phyloP scores from a whole-genome alignment of 352 stramenopile genomes.

The Phytopythium cucurbitacearum region DNA sequence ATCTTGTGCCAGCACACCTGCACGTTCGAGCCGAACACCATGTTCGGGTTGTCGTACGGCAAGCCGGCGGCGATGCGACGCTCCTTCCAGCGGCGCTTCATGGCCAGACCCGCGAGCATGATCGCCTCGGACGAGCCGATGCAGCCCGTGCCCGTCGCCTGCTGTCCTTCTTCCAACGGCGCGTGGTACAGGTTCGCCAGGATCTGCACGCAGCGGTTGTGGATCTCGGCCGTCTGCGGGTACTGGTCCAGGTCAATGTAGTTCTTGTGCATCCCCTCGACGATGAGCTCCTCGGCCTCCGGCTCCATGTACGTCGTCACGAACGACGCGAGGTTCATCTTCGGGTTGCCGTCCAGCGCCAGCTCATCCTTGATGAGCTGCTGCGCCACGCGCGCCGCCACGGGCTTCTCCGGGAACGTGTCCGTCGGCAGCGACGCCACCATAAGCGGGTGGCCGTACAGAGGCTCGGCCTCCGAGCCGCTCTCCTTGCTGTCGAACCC shows the following conservation, averaged over 20 bases:
- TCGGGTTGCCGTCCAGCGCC: conserved; percentile 85
- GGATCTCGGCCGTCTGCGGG: conserved; percentile 89
- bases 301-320: conserved; percentile 92
- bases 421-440: conserved; percentile 55
- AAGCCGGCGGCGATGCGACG: conserved; percentile 75
- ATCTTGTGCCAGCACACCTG: conserved; percentile 94
- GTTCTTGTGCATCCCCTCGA: conserved; percentile 88
- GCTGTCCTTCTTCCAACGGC: conserved; percentile 43
- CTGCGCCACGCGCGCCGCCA: conserved; percentile 78
- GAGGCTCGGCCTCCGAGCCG: conserved; percentile 41
- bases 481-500: conserved; percentile 16
- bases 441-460: conserved; percentile 85
- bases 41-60: conserved; percentile 86
- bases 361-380: conserved; percentile 90
- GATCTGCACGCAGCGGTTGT: conserved; percentile 92
- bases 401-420: conserved; percentile 52
- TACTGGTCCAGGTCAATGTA: conserved; percentile 93
- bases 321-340: conserved; percentile 91
- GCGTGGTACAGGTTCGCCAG: conserved; percentile 90
- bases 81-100: conserved; percentile 91
- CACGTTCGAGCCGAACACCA: conserved; percentile 91
- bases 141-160: conserved; percentile 82
- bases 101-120: conserved; percentile 87
- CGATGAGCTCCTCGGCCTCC: conserved; percentile 88
- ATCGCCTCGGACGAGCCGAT: conserved; percentile 92